Conservation (phyloP, 192 early-diverging fungal genomes). For the Rhizoclosmatium globosum region DNA sequence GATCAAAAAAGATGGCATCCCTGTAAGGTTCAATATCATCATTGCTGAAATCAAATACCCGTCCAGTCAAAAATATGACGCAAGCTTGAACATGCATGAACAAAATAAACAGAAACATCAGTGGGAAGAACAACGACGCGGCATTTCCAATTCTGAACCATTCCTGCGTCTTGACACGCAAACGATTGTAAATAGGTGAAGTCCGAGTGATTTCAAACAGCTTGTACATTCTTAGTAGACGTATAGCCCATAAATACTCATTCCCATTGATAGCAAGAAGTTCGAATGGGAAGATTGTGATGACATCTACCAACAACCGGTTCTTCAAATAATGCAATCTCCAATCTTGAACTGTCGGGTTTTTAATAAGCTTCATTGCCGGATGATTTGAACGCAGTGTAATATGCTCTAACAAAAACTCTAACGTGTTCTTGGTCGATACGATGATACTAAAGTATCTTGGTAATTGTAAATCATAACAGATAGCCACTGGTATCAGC, state of each 20-base stretch:
- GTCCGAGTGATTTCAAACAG: background rate
- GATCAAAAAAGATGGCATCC: background rate
- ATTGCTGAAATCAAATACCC: conserved; percentile 6
- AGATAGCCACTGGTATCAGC: background rate
- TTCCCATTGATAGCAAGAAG: background rate
- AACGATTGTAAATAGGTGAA: background rate
- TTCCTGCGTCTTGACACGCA: background rate
- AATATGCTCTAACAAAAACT: background rate
- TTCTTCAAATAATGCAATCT: background rate
- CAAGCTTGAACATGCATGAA: conserved; percentile 16
- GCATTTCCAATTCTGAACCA: conserved; percentile 6
- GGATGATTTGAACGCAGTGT: conserved; percentile 8
- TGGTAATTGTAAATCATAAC: background rate
- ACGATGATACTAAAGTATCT: background rate
- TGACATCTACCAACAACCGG: background rate
- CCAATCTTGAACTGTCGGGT: conserved; percentile 16
- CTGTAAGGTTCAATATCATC: background rate
- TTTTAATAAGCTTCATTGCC: conserved; percentile 3
- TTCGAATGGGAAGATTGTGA: conserved; percentile 20
- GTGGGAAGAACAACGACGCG: background rate
- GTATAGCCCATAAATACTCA: conserved; percentile 1
- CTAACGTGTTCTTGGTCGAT: background rate
- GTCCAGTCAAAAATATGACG: conserved; percentile 9
- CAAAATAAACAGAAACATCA: conserved; percentile 1
- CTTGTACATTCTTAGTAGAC: conserved; percentile 5